A percentile compares a stretch with the other conserved stretches of the same genome.
Conservation (phyloP, 352 stramenopile genomes). For the Pythium myriotylum region DNA sequence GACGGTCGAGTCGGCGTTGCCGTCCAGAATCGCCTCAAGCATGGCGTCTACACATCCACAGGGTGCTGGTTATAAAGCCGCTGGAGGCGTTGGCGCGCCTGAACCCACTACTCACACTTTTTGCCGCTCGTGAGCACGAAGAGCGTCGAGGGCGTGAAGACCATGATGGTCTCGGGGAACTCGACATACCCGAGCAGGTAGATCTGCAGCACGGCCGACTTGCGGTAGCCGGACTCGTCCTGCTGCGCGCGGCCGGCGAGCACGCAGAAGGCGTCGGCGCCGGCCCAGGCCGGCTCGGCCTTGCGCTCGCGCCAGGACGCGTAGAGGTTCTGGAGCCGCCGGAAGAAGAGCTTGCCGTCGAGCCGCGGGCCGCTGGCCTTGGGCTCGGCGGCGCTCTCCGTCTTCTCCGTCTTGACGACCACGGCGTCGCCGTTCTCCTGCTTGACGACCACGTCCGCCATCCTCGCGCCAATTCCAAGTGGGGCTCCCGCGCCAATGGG, state of each 20-base stretch:
- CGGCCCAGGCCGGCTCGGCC: slow-evolving; percentile 48
- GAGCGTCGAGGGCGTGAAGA: slow-evolving; percentile 86
- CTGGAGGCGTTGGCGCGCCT: too few relatives aligned
- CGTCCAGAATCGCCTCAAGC: slow-evolving; percentile 73
- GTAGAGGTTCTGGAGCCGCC: slow-evolving; percentile 78
- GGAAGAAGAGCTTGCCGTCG: slow-evolving; percentile 77
- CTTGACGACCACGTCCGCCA: slow-evolving; percentile 25
- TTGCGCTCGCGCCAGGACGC: slow-evolving; percentile 67
- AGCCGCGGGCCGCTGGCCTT: slow-evolving; percentile 41
- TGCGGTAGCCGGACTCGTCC: slow-evolving; percentile 88
- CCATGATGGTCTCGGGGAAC: slow-evolving; percentile 92
- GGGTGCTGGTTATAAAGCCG: slow-evolving; percentile 7
- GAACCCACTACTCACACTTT: slow-evolving; percentile 60
- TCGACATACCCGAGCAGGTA: slow-evolving; percentile 91
- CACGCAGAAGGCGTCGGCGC: slow-evolving; percentile 80
- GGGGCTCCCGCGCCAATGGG: slow-evolving; percentile 13
- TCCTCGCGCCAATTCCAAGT: slow-evolving; percentile 28
- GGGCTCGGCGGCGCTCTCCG: slow-evolving; percentile 25
- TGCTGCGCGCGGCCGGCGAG: slow-evolving; percentile 78
- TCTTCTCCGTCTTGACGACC: slow-evolving; percentile 35
- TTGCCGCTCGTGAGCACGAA: slow-evolving; percentile 88
- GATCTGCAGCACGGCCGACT: slow-evolving; percentile 89
- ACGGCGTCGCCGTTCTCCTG: slow-evolving; percentile 16
- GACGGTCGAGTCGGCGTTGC: slow-evolving; percentile 64
- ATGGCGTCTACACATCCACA: slow-evolving; percentile 50